Conservation (phyloP, 2,329 filamentous ascomycete species). For the Claviceps monticola region DNA sequence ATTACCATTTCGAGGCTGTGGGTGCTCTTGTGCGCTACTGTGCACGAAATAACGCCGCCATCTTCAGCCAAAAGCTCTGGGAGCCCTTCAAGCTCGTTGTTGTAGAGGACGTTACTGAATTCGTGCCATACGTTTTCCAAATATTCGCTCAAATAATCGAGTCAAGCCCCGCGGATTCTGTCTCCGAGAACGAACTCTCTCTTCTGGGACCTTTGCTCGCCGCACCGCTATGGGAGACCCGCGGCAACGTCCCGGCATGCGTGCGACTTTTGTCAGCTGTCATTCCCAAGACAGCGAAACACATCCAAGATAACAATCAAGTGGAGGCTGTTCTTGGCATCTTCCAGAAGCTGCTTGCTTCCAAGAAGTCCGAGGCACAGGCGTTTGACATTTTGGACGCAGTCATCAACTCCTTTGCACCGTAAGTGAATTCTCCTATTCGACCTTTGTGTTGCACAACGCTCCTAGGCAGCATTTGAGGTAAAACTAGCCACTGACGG, state of each 20-base stretch:
- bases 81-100: slow-evolving; percentile 70
- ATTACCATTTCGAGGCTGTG: slow-evolving; percentile 92
- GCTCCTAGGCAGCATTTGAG: too few species aligned
- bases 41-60: slow-evolving; percentile 49
- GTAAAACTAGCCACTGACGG: background rate
- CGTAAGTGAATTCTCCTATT: slow-evolving; percentile 34
- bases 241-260: slow-evolving; percentile 85
- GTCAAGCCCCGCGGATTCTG: slow-evolving; percentile 61
- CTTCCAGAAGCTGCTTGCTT: slow-evolving; percentile 77
- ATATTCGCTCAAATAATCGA: slow-evolving; percentile 84
- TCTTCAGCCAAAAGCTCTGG: slow-evolving; percentile 72
- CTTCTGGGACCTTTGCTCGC: slow-evolving; percentile 67
- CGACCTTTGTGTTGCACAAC: background rate
- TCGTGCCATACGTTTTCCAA: slow-evolving; percentile 93
- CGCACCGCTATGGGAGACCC: slow-evolving; percentile 78
- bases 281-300: slow-evolving; percentile 59
- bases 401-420: slow-evolving; percentile 58
- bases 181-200: slow-evolving; percentile 69
- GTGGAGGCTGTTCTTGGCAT: slow-evolving; percentile 83
- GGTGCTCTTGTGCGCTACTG: slow-evolving; percentile 70
- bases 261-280: slow-evolving; percentile 74
- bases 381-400: slow-evolving; percentile 85
- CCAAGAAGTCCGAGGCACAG: slow-evolving; percentile 72
- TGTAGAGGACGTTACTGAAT: slow-evolving; percentile 79
- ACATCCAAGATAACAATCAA: slow-evolving; percentile 67